Base-by-base conservation (phyloP, 495 filamentous ascomycete species). In the Hypoxylon fuscum region DNA sequence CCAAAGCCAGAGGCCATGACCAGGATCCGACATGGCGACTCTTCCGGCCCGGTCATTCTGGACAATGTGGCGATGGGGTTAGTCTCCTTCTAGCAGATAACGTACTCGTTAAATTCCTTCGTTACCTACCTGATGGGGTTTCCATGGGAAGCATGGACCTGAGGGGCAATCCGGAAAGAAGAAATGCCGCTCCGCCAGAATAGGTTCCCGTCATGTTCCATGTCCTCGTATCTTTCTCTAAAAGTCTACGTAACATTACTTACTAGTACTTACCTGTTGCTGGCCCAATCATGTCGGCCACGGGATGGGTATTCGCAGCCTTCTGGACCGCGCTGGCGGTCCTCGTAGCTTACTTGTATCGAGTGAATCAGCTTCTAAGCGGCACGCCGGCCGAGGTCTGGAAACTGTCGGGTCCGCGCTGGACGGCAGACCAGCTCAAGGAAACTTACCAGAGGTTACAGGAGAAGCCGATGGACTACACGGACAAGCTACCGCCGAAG, bases 1-100 rank as follows among this genome's bases (percentile, higher is more conserved):
- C 92, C 92, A 58, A 80, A 85, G 71, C 92, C 92, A 52, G 88
- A 92, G 65, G 70, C 69, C 58, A 79, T 67, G 27, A 79, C 76
- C 25, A 74, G 46, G 46, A 79, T 75, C 21, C 72, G 72, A 49
- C 74, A 78, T 44, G 67, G 69, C 25, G 44, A 27, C 25, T 27
- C 25, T 27, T 27, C 25, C 25, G 25, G 25, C 25, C 25, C 8
- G 25, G 25, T 8, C 8, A 27, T 27, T 27, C 8, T 27, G n/a
- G n/a, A n/a, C n/a, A n/a, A n/a, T n/a, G n/a, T n/a, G n/a, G n/a
- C n/a, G n/a, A n/a, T n/a, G n/a, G n/a, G n/a, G n/a, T n/a, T n/a
- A n/a, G n/a, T n/a, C n/a, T n/a, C n/a, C n/a, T n/a, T n/a, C n/a
- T n/a, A n/a, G n/a, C n/a, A n/a, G n/a, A n/a, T n/a, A n/a, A n/a